A percentile compares a stretch with the other conserved stretches of the same genome.
Evolutionary conservation across 192 early-diverging fungal genomes (phyloP).

Genomic region (Phlyctochytrium bullatum): DNA sequence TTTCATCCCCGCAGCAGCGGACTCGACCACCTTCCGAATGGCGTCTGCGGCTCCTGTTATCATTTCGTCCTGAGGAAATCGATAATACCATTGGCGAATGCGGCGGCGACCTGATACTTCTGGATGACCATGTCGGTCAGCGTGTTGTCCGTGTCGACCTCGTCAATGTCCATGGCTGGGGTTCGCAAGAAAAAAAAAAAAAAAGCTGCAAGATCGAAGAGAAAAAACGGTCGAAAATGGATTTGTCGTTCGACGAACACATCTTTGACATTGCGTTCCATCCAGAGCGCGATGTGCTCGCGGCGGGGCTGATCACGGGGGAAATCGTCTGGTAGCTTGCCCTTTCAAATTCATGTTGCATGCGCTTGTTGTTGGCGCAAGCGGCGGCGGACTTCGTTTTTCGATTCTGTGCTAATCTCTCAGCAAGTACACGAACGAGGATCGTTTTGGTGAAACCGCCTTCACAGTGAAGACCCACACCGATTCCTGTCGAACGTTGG

Average conservation of each 20-base stretch:
- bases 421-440: too few relatives aligned
- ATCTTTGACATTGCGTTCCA: conserved; percentile 63
- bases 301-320: conserved; percentile 71
- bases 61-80: neutral
- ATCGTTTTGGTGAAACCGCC: neutral
- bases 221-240: too few relatives aligned
- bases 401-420: too few relatives aligned
- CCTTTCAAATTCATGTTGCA: conserved; percentile 12
- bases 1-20: conserved; percentile 13
- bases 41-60: conserved; percentile 18
- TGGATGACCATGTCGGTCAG: conserved; percentile 77
- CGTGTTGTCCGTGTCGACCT: conserved; percentile 49
- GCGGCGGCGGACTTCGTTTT: too few relatives aligned
- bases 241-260: conserved; percentile 13
- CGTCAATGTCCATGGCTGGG: neutral
- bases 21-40: conserved; percentile 29
- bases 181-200: neutral
- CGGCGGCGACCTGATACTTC: conserved; percentile 91
- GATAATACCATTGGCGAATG: conserved; percentile 76
- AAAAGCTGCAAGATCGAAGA: too few relatives aligned
- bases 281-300: conserved; percentile 61
- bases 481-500: conserved; percentile 83
- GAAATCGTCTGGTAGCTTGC: conserved; percentile 71
- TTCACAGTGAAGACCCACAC: conserved; percentile 66
- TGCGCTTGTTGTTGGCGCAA: too few relatives aligned